These are phyloP conservation scores for Diaporthe ilicicola DNA, from an alignment of 2,329 filamentous ascomycete species.

Conservation along the genomic window DNA sequence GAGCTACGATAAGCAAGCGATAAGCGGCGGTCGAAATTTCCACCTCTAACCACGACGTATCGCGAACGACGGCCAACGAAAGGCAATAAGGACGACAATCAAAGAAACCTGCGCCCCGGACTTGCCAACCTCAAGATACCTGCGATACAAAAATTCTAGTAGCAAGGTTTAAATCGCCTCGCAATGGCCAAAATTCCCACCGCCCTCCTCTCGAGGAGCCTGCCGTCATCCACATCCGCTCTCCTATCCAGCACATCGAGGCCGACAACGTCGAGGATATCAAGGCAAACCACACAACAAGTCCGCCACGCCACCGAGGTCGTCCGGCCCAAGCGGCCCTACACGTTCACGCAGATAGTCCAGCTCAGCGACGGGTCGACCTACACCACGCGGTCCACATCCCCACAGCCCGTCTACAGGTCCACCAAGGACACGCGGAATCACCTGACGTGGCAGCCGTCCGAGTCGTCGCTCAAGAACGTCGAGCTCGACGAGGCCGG, in stretches of 20 bases:
- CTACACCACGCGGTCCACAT: slow-evolving; percentile 81
- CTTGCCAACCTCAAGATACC: neutral
- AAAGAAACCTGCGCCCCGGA: slow-evolving; percentile 21
- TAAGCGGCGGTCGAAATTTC: slow-evolving; percentile 32
- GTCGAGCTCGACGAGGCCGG: slow-evolving; percentile 96
- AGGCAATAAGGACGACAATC: slow-evolving; percentile 31
- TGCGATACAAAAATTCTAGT: neutral
- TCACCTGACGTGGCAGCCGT: slow-evolving; percentile 90
- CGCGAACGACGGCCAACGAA: neutral
- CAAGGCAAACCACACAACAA: slow-evolving; percentile 53
- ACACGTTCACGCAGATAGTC: slow-evolving; percentile 96
- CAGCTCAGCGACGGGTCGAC: slow-evolving; percentile 91
- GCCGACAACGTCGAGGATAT: slow-evolving; percentile 36
- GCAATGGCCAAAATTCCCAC: slow-evolving; percentile 46
- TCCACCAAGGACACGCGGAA: slow-evolving; percentile 86
- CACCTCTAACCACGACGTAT: neutral
- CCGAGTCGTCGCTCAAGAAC: slow-evolving; percentile 80
- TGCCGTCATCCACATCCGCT: slow-evolving; percentile 36
- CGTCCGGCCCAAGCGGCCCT: slow-evolving; percentile 87
- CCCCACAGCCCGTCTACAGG: slow-evolving; percentile 68
- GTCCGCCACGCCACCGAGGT: slow-evolving; percentile 86
- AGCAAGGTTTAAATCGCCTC: neutral
- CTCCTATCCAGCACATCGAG: slow-evolving; percentile 29
- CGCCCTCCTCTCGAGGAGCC: slow-evolving; percentile 42
- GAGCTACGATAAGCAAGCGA: slow-evolving; percentile 32